phyloP scores from a whole-genome alignment of 331 rosid genomes.

The Prunus yedoensis region DNA sequence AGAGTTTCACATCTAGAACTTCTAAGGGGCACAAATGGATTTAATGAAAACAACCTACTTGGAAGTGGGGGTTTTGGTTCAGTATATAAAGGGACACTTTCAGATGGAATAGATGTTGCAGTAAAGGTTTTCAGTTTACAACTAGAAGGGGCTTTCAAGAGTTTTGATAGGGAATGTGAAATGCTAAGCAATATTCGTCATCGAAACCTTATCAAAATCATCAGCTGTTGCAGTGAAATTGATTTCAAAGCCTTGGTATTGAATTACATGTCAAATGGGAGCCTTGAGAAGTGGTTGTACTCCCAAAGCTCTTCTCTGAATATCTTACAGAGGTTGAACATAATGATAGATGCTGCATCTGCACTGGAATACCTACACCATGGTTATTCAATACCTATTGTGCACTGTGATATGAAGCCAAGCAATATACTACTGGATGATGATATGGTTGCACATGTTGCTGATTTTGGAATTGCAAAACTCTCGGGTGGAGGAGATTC shows the following conservation, averaged over 20 bases:
- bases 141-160: conserved; percentile 13
- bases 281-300: conserved; percentile 36
- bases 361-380: conserved; percentile 49
- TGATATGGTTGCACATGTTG: conserved; percentile 44
- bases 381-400: not conserved
- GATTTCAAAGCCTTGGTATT: conserved; percentile 47
- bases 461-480: conserved; percentile 53
- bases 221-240: conserved; percentile 27
- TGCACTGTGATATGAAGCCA: conserved; percentile 45
- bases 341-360: conserved; percentile 45
- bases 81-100: conserved; percentile 33
- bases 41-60: conserved; percentile 21
- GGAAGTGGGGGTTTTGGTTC: conserved; percentile 34
- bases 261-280: conserved; percentile 42
- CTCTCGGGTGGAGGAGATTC: conserved; percentile 38
- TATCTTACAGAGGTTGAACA: conserved; percentile 32
- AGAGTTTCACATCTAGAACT: conserved; percentile 33
- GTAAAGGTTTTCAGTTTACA: conserved; percentile 35
- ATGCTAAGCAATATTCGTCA: conserved; percentile 39
- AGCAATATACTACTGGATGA: conserved; percentile 33
- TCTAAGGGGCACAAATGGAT: conserved; percentile 29
- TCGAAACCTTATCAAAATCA: conserved; percentile 42
- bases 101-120: conserved; percentile 35
- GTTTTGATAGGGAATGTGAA: conserved; percentile 38
- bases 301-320: not conserved